Base-by-base conservation (phyloP, 495 filamentous ascomycete species). In the Penicillium ucsense region DNA sequence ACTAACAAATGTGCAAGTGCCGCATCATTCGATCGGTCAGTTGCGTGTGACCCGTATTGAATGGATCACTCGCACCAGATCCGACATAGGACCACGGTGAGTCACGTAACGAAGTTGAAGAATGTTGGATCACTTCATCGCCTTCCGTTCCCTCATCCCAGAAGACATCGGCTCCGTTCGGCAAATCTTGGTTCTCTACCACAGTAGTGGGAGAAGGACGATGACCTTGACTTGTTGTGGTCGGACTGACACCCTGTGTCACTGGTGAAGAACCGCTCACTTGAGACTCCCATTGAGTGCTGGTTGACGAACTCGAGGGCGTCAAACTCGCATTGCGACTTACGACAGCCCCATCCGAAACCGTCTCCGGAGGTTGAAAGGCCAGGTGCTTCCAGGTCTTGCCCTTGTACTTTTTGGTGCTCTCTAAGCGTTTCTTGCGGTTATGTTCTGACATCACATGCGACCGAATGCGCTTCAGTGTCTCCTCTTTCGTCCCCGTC, bases 401-500 rank as follows among this genome's bases (percentile, higher is more conserved):
- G 52, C 56, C 63, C 41, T 71, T 74, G 52, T 71, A 68, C 9
- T 64, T 63, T 41, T 69, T 67, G 3, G 66, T 72, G 38, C 60
- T 72, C 12, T 71, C 69, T 35, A 71, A 50, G 36, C 71, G 57
- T 47, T 74, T 74, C 53, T 72, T 74, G 48, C 71, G 67, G 55
- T 74, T 74, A 49, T 74, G 71, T 44, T 74, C 71, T 31, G 71
- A 72, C 71, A 74, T 74, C 29, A 74, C 71, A 65, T 74, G 71
- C 27, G 71, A 74, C 11, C 71, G 68, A 41, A 74, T 74, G 32
- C 69, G 66, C 55, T 74, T 74, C 50, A 74, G 56, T 2, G 68
- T 74, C 35, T 72, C 68, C 37, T 72, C 68, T 29, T 63, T 63
- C 7, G 63, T 66, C 4, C 71, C 71, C 42, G 59, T 56, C 3